phyloP scores from a whole-genome alignment of 2,329 filamentous ascomycete genomes.

The Coniochaeta sp. region DNA sequence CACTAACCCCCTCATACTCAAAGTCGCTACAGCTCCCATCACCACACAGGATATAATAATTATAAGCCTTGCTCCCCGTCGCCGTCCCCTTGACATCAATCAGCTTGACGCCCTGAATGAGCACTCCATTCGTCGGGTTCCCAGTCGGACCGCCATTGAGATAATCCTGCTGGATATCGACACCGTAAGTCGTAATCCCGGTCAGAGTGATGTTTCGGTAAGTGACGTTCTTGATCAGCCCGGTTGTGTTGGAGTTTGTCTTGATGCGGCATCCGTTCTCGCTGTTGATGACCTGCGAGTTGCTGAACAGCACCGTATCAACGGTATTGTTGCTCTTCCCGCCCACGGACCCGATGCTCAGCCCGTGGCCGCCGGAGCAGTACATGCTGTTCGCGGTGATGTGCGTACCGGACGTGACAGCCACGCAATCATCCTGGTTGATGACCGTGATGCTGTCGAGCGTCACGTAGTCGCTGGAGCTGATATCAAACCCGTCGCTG shows the following conservation, averaged over 20 bases:
- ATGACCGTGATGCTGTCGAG: constrained; percentile 45
- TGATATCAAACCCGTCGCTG: constrained; percentile 53
- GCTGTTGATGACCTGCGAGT: constrained; percentile 42
- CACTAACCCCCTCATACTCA: constrained; percentile 39
- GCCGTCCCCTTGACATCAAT: constrained; percentile 35
- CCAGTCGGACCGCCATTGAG: constrained; percentile 38
- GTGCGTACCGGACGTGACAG: constrained; percentile 44
- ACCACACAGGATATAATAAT: constrained; percentile 47
- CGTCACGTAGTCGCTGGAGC: constrained; percentile 36
- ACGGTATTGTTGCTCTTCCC: constrained; percentile 45
- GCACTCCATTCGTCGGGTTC: constrained; percentile 38
- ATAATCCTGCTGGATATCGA: constrained; percentile 35
- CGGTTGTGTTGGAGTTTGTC: constrained; percentile 37
- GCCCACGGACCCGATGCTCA: constrained; percentile 35
- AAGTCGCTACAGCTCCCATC: constrained; percentile 41
- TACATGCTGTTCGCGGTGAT: constrained; percentile 35
- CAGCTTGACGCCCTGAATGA: constrained; percentile 42
- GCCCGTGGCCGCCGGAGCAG: constrained; percentile 36
- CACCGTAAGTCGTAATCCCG: constrained; percentile 21
- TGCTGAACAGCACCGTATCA: constrained; percentile 38
- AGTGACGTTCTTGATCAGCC: constrained; percentile 29
- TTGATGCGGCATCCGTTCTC: constrained; percentile 46
- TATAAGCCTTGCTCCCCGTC: constrained; percentile 21
- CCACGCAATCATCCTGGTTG: constrained; percentile 57
- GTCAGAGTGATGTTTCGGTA: constrained; percentile 17